A percentile compares a stretch with the other conserved stretches of the same genome.
Evolutionary conservation across 2,329 filamentous ascomycete species (phyloP).

Genomic region (Cryphonectria japonica): DNA sequence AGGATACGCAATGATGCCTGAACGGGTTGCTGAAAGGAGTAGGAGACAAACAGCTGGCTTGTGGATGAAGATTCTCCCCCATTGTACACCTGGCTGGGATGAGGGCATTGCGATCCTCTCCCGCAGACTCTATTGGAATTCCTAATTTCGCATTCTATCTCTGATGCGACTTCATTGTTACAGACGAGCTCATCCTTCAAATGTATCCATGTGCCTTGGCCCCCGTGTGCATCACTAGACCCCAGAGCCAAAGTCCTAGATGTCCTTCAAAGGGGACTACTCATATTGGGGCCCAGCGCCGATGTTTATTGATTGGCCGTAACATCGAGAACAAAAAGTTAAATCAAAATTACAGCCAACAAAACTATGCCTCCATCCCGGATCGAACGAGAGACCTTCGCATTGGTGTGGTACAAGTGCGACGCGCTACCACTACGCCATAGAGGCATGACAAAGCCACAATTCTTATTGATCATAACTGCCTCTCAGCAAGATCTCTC

Average conservation of each 20-base stretch:
- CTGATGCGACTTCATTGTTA: neutral
- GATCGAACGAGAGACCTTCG: constrained; percentile 19
- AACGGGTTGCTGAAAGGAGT: neutral
- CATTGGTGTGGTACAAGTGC: constrained; percentile 10
- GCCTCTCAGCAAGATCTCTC: too few relatives aligned
- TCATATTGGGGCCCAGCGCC: neutral
- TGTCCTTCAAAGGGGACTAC: neutral
- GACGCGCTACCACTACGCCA: constrained; percentile 17
- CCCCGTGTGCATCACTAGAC: neutral
- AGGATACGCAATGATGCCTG: neutral
- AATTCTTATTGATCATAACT: neutral
- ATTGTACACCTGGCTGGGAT: neutral
- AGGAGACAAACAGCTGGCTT: neutral
- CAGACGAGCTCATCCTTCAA: neutral
- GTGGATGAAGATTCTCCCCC: neutral
- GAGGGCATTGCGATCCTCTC: neutral
- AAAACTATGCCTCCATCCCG: constrained; percentile 15
- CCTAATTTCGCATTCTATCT: neutral
- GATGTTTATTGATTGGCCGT: neutral
- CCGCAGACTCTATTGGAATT: neutral
- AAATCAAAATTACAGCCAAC: neutral
- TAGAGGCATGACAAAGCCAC: neutral
- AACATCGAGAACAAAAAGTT: neutral
- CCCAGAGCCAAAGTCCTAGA: neutral
- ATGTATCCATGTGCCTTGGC: neutral